Evolutionary conservation across 2,329 filamentous ascomycete genomes (phyloP), one percentile per base, ranked within the genome.

Genomic region (Thielaviopsis punctulata): DNA sequence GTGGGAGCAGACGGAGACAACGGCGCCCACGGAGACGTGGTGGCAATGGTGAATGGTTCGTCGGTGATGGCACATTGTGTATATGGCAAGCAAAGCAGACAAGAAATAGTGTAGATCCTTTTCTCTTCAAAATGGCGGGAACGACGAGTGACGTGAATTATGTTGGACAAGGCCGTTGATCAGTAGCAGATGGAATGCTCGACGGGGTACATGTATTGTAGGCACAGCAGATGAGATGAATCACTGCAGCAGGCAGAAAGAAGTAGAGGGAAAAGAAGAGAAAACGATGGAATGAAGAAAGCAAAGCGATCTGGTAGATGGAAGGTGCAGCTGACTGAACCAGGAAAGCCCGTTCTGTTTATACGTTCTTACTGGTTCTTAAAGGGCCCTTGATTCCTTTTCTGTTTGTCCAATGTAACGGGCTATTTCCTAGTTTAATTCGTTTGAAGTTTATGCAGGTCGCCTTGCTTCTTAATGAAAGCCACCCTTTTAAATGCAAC

Each of bases 31-130:
- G 21, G 49, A 47, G 33, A 33, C 52, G 41, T 60, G 58, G 25
- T 54, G 56, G 48, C 59, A 60, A 46, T 22, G n/a, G 49, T 59
- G 58, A 4, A 56, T 22, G 13, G 54, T 55, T 9, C 53, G 43
- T 27, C 56, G 53, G 48, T 60, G 56, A 54, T 56, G 57, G 45
- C 59, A 60, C 59, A 60, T 60, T 24, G 39, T 36, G n/a, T 41
- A 19, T 41, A 19, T 41, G 36, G 36, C n/a, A 2, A 41, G 30
- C 7, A 41, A 7, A 41, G 36, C 9, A n/a, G 3, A 19, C 4
- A 41, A 19, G 5, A 6, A 8, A 15, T 9, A 41, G 9, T 4
- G 3, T n/a, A 18, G 8, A 39, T 15, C 10, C 13, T 5, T 41
- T 19, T 3, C 9, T 41, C 4, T 2, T 41, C n/a, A 4, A n/a